These are phyloP conservation scores for Pleoardoris graminearum DNA, from an alignment of 2,329 filamentous ascomycete species.

Conservation along the genomic window DNA sequence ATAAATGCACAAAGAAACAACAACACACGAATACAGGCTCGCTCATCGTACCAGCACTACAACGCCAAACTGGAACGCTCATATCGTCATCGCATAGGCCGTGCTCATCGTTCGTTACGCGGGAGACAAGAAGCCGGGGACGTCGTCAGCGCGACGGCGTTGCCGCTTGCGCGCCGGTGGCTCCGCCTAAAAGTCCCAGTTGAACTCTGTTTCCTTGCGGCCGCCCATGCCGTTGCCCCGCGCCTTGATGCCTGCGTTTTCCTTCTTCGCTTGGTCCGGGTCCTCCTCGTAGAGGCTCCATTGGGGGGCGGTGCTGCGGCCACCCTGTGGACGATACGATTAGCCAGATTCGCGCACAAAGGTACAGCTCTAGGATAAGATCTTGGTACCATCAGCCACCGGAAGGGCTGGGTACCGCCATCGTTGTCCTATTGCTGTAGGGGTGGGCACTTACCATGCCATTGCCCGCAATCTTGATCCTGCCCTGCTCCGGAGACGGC, in stretches of 20 bases:
- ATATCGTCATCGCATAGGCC: neutral
- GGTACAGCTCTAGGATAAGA: no score
- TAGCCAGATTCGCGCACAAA: neutral
- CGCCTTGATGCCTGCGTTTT: constrained; percentile 32
- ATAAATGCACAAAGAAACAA: neutral
- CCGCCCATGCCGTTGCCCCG: constrained; percentile 48
- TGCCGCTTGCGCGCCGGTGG: neutral
- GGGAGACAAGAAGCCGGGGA: neutral
- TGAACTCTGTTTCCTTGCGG: constrained; percentile 35
- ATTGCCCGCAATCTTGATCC: constrained; percentile 46
- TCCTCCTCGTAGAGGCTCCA: constrained; percentile 47
- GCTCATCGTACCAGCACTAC: neutral
- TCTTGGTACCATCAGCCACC: no score
- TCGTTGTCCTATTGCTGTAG: no score
- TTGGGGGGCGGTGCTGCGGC: constrained; percentile 37
- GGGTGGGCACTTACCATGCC: constrained; percentile 32
- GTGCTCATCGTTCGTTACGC: constrained; percentile 1
- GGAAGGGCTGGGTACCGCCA: no score
- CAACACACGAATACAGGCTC: neutral
- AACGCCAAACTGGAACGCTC: no score
- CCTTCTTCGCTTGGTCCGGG: constrained; percentile 31
- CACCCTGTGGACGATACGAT: constrained; percentile 28
- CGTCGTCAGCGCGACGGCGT: neutral
- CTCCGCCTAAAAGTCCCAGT: constrained; percentile 35
- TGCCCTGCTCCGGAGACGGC: constrained; percentile 29